phyloP scores from a whole-genome alignment of 805 yeast species.

The Yarrowia sp. region DNA sequence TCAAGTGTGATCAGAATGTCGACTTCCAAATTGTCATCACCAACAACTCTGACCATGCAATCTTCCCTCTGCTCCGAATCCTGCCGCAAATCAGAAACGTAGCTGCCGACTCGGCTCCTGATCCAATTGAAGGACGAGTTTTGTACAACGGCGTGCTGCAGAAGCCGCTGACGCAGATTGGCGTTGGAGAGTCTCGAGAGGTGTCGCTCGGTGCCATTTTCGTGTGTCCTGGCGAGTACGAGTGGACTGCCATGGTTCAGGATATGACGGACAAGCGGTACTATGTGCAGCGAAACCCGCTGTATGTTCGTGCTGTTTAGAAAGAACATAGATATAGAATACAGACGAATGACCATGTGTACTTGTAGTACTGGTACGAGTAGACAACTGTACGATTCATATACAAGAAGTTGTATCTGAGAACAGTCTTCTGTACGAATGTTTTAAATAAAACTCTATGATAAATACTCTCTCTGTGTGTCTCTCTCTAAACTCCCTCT shows the following conservation, averaged over 20 bases:
- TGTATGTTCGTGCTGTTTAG: constrained; percentile 26
- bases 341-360: background rate
- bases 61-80: constrained; percentile 60
- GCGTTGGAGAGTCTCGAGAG: constrained; percentile 43
- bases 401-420: too few species aligned
- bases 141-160: constrained; percentile 73
- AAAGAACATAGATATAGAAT: background rate
- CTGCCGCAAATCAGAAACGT: constrained; percentile 41
- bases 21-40: constrained; percentile 48
- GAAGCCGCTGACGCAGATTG: constrained; percentile 45
- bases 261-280: constrained; percentile 36
- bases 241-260: constrained; percentile 68
- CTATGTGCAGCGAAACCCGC: constrained; percentile 29
- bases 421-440: too few species aligned
- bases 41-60: constrained; percentile 45
- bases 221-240: constrained; percentile 74
- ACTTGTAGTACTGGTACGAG: too few species aligned
- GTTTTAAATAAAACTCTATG: background rate
- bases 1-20: constrained; percentile 40
- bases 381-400: too few species aligned
- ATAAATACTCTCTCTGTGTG: background rate
- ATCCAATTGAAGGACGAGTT: constrained; percentile 51
- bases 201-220: constrained; percentile 58
- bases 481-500: too few species aligned
- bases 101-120: constrained; percentile 21